phyloP scores from a whole-genome alignment of 2,329 filamentous ascomycete species.

The Ceratocystis harringtonii region DNA sequence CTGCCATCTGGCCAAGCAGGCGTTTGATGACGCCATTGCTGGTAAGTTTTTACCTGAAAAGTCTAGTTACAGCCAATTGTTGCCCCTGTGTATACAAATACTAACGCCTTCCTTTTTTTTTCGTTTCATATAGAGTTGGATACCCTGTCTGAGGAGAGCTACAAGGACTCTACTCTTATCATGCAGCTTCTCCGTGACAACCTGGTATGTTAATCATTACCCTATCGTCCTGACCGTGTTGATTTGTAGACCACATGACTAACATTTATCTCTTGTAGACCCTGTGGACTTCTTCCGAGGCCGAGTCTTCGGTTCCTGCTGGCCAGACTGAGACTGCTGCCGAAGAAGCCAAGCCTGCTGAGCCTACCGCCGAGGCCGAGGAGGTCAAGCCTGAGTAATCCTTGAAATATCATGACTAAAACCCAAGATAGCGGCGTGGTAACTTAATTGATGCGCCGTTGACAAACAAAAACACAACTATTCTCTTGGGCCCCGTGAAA shows the following conservation, averaged over 20 bases:
- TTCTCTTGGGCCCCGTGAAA: neutral
- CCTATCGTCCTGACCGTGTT: neutral
- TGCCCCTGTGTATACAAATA: neutral
- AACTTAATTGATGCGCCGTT: slow-evolving; percentile 20
- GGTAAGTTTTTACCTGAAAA: slow-evolving; percentile 26
- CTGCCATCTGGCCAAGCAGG: slow-evolving; percentile 97
- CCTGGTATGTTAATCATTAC: slow-evolving; percentile 44
- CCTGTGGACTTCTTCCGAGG: slow-evolving; percentile 98
- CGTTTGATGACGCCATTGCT: slow-evolving; percentile 95
- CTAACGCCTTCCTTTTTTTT: slow-evolving; percentile 20
- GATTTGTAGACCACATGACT: slow-evolving; percentile 19
- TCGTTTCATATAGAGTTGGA: slow-evolving; percentile 55
- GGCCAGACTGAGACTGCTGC: slow-evolving; percentile 33
- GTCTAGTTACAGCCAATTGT: neutral
- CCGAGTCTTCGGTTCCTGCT: slow-evolving; percentile 55
- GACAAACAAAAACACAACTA: neutral
- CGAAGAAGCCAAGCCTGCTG: slow-evolving; percentile 35
- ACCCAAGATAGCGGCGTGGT: slow-evolving; percentile 25
- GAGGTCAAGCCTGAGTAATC: slow-evolving; percentile 57
- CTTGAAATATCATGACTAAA: slow-evolving; percentile 28
- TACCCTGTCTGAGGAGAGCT: slow-evolving; percentile 94
- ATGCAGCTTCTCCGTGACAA: slow-evolving; percentile 98
- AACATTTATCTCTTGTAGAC: slow-evolving; percentile 42
- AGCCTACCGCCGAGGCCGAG: slow-evolving; percentile 38
- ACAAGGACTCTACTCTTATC: slow-evolving; percentile 97